phyloP scores from a whole-genome alignment of 2,329 filamentous ascomycete genomes.

The Fusarium torreyae region DNA sequence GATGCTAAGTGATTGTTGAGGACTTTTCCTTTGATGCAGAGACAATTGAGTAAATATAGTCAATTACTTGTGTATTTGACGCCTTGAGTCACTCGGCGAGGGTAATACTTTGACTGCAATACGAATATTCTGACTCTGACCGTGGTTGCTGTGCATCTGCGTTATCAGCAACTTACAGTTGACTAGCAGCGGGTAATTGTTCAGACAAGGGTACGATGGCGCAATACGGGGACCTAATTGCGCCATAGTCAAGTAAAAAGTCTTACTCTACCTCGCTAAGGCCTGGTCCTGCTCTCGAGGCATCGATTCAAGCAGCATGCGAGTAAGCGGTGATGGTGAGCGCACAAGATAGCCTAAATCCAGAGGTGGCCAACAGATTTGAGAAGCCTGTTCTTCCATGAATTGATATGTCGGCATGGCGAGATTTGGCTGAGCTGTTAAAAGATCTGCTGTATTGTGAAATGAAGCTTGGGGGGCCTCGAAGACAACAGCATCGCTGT shows the following conservation, averaged over 20 bases:
- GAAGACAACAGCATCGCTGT: slow-evolving; percentile 26
- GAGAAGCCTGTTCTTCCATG: slow-evolving; percentile 48
- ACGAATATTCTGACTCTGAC: not conserved
- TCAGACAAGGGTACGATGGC: slow-evolving; percentile 33
- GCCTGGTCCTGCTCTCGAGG: slow-evolving; percentile 40
- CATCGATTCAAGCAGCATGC: slow-evolving; percentile 48
- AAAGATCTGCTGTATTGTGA: slow-evolving; percentile 32
- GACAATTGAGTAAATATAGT: not conserved
- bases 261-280: not conserved
- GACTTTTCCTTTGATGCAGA: not conserved
- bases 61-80: not conserved
- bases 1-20: not conserved
- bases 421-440: slow-evolving; percentile 38
- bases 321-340: slow-evolving; percentile 48
- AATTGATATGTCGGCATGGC: slow-evolving; percentile 48
- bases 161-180: not conserved
- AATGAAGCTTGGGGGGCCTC: slow-evolving; percentile 33
- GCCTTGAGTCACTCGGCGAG: slow-evolving; percentile 5
- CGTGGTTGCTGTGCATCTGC: not conserved
- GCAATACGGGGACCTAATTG: slow-evolving; percentile 31
- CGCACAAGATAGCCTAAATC: slow-evolving; percentile 48
- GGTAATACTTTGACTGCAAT: not conserved
- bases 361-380: slow-evolving; percentile 48
- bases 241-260: slow-evolving; percentile 26
- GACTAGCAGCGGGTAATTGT: slow-evolving; percentile 5